phyloP scores from a whole-genome alignment of 2,329 filamentous ascomycete genomes.

The Grosmannia serpens region DNA sequence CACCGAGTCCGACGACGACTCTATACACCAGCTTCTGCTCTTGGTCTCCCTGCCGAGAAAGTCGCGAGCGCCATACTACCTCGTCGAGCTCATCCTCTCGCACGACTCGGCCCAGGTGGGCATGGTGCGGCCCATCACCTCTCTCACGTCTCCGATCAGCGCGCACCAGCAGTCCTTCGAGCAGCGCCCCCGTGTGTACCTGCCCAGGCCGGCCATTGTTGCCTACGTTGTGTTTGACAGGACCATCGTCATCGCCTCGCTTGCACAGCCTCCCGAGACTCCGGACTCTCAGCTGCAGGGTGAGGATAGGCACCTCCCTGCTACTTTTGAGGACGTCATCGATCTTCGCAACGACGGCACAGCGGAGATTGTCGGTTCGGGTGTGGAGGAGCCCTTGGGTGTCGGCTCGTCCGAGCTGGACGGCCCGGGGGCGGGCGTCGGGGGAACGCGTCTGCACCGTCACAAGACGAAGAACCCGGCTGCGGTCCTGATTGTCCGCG shows the following conservation, averaged over 20 bases:
- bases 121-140: conserved; percentile 56
- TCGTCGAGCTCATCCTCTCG: conserved; percentile 60
- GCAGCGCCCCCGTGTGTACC: conserved; percentile 52
- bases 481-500: conserved; percentile 49
- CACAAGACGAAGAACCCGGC: conserved; percentile 50
- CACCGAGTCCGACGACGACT: conserved; percentile 36
- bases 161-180: conserved; percentile 25
- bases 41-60: conserved; percentile 46
- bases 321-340: conserved; percentile 76
- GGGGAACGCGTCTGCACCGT: conserved; percentile 29
- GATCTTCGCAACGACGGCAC: conserved; percentile 59
- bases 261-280: conserved; percentile 54
- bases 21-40: conserved; percentile 47
- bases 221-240: conserved; percentile 74
- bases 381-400: conserved; percentile 46
- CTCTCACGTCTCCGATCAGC: conserved; percentile 41
- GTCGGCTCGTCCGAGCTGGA: conserved; percentile 20
- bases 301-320: conserved; percentile 47
- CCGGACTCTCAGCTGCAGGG: conserved; percentile 66
- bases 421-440: background rate
- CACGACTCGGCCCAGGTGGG: conserved; percentile 43
- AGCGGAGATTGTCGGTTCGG: conserved; percentile 52
- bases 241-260: conserved; percentile 66
- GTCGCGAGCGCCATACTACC: conserved; percentile 50
- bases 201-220: conserved; percentile 68